Base-by-base conservation (phyloP, 768 basidiomycete genomes). In the Gautieria morchelliformis region DNA sequence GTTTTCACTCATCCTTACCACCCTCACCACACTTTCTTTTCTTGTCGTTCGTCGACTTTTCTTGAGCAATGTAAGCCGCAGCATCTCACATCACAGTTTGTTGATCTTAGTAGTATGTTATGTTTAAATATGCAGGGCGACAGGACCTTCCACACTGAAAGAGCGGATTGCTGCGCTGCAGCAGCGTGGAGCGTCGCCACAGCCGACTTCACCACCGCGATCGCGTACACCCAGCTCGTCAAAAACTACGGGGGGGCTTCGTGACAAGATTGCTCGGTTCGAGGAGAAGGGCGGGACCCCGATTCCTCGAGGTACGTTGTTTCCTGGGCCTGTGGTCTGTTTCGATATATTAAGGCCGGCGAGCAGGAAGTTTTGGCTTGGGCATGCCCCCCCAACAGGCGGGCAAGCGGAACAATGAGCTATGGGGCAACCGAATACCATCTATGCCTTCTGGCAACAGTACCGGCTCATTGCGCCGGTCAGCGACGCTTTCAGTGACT, bases 81-180 rank as follows among this genome's bases (percentile, higher is more conserved):
- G 14, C 20, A 44, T 44, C 20, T n/a, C 14, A 2, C 20, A 14
- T 44, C 42, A 44, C 3, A n/a, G 42, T 44, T 22, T 22, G 20
- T 44, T 17, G 14, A 17, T 37, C 35, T 53, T 6, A 39, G 1
- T 15, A 19, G 52, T 53, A 19, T 10, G 40, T 24, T 9, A 55
- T 5, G 19, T 37, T 10, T 37, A 37, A 14, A 14, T 27, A 27
- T 27, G 35, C 35, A 37, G 19, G 19, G 27, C 41, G 8, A 33
- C 53, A 27, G 53, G 41, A 24, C 47, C 56, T 32, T 48, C 56
- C 20, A 57, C 60, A 9, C 79, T 90, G 65, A 89, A 84, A 70
- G 88, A 90, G 63, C 84, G 89, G 54, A 90, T 91, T 61, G 89
- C 89, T 17, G 87, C 87, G 27, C 73, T 91, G 50, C 82, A 91